phyloP scores from a whole-genome alignment of 805 yeast species.

The Cyberlindnera samutprakarnensis region DNA sequence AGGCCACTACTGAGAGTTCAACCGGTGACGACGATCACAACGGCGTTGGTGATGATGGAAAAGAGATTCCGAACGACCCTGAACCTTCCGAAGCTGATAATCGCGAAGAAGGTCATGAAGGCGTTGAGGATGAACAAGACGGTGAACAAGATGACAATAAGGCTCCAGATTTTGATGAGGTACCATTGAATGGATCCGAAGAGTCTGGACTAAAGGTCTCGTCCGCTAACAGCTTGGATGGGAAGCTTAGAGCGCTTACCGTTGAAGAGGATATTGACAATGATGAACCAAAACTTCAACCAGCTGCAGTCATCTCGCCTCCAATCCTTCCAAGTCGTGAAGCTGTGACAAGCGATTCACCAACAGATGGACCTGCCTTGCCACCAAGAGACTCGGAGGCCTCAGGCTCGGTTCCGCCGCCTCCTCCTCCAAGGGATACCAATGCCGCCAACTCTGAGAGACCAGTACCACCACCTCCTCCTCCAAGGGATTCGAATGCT shows the following conservation, averaged over 20 bases:
- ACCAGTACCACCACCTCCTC: conserved; percentile 1
- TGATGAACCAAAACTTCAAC: not conserved
- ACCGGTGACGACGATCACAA: no score
- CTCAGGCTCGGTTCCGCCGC: conserved; percentile 17
- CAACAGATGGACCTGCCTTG: conserved; percentile 1
- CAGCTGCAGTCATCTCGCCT: not conserved
- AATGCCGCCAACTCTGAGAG: conserved; percentile 1
- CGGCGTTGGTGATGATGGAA: conserved; percentile 5
- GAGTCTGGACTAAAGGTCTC: no score
- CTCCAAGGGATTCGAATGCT: conserved; percentile 3
- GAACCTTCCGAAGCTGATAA: not conserved
- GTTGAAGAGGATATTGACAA: conserved; percentile 10
- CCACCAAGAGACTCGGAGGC: conserved; percentile 2
- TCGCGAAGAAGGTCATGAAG: not conserved
- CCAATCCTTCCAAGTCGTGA: conserved; percentile 4
- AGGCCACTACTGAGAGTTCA: not conserved
- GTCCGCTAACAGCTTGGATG: no score
- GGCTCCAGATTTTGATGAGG: conserved; percentile 3
- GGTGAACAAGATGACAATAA: conserved; percentile 1
- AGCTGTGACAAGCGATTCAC: not conserved
- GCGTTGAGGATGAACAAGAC: conserved; percentile 2
- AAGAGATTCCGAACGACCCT: conserved; percentile 5
- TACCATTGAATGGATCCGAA: conserved; percentile 8
- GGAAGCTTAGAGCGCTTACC: conserved; percentile 11
- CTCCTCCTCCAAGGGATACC: conserved; percentile 3